These are phyloP conservation scores for Lablab purpureus DNA, from an alignment of 306 rosid species.

Conservation along the genomic window DNA sequence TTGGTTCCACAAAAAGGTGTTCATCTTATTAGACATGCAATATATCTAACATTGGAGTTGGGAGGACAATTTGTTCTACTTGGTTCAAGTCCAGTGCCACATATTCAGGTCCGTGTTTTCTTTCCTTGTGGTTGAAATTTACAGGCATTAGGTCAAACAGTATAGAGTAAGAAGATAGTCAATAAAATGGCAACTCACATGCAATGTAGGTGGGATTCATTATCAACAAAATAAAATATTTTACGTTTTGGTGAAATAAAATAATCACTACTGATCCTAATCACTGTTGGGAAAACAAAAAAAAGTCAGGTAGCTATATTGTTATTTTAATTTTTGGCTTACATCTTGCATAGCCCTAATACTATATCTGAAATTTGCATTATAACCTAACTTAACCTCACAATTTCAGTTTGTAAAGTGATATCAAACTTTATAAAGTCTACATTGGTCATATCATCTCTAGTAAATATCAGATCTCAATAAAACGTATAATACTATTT, in stretches of 20 bases:
- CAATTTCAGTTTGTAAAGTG: neutral
- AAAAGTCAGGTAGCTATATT: neutral
- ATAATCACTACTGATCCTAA: neutral
- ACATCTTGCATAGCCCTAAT: neutral
- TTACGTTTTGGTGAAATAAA: slow-evolving; percentile 31
- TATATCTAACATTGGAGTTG: slow-evolving; percentile 81
- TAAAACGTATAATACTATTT: slow-evolving; percentile 2
- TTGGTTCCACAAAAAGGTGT: slow-evolving; percentile 99
- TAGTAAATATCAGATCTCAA: neutral
- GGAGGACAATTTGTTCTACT: slow-evolving; percentile 97
- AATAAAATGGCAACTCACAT: too few species aligned
- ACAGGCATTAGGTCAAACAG: slow-evolving; percentile 9
- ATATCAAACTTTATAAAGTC: neutral
- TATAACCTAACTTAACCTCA: neutral
- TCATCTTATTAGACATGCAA: slow-evolving; percentile 93
- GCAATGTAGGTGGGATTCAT: slow-evolving; percentile 35
- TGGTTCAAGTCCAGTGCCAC: slow-evolving; percentile 93
- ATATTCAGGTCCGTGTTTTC: slow-evolving; percentile 77
- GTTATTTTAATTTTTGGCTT: slow-evolving; percentile 23
- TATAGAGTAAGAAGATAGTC: slow-evolving; percentile 15
- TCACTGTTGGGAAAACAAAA: neutral
- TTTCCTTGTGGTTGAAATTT: slow-evolving; percentile 43
- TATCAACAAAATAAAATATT: neutral
- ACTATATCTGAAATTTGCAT: neutral
- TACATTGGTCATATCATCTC: neutral